Evolutionary conservation across 2,329 filamentous ascomycete species (phyloP), one percentile per base, ranked within the genome.

Genomic region (Triangularia verruculosa): DNA sequence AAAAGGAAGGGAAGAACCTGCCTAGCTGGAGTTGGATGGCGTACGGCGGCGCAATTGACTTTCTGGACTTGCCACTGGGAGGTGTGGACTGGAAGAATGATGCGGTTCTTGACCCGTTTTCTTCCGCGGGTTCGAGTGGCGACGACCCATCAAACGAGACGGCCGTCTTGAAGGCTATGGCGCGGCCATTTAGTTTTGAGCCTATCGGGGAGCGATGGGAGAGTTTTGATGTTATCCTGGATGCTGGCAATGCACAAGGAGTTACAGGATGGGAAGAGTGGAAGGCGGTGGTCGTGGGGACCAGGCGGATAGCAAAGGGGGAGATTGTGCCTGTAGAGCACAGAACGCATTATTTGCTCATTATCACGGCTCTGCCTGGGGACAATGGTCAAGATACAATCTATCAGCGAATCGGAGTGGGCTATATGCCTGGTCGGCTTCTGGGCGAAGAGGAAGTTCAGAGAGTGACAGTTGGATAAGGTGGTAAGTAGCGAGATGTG

Each of bases 51-150:
- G 60, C 20, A 3, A 62, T 65, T 8, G 57, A 63, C 2, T 75
- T 70, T 39, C 25, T 76, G 27, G 53, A 70, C 11, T 55, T 71
- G 0, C 63, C 64, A 0, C 70, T 74, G 12, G 59, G 61, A 0
- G 27, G 27, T 3, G 62, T 61, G 1, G 60, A 57, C 17, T 67
- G 65, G 65, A 34, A 8, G 27, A 17, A 17, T 20, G 39, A 47
- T 20, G 39, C 39, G n/a, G 39, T 47, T 4, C n/a, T 47, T 20
- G 39, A 47, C n/a, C 39, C 39, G n/a, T 47, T 47, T 47, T 9
- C 17, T 7, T 20, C n/a, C 11, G n/a, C 4, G 15, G n/a, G 8
- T n/a, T 43, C 34, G 7, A 17, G 5, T 47, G 11, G 32, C 32
- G 7, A 47, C 20, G 39, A 11, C 11, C n/a, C 39, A 9, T 4